Conservation (phyloP, 2,329 filamentous ascomycete species). For the Trichoderma simmonsii region DNA sequence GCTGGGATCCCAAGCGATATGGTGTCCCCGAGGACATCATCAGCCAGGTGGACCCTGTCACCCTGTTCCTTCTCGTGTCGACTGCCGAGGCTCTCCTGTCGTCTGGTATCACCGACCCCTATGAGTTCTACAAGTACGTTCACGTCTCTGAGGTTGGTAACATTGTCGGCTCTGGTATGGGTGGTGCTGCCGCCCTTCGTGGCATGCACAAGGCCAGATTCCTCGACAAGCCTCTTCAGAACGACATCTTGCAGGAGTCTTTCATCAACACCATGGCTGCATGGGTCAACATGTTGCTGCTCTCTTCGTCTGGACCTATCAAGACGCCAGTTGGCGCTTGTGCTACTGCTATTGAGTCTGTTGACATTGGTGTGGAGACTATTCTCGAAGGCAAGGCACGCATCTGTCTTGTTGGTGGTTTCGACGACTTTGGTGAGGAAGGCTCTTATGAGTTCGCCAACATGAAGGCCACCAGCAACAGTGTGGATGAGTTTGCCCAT, state of each 20-base stretch:
- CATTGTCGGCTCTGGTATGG: slow-evolving; percentile 97
- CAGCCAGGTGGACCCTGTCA: slow-evolving; percentile 93
- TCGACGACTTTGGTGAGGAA: slow-evolving; percentile 99
- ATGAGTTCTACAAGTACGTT: slow-evolving; percentile 99
- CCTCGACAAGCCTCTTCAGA: slow-evolving; percentile 95
- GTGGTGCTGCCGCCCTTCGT: slow-evolving; percentile 84
- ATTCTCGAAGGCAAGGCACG: slow-evolving; percentile 98
- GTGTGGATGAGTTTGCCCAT: slow-evolving; percentile 91
- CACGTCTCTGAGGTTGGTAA: slow-evolving; percentile 98
- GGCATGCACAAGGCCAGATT: slow-evolving; percentile 99
- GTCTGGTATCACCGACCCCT: slow-evolving; percentile 95
- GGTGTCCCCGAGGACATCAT: slow-evolving; percentile 98
- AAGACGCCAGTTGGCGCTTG: slow-evolving; percentile 98
- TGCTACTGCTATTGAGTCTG: slow-evolving; percentile 92
- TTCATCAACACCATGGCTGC: slow-evolving; percentile 99
- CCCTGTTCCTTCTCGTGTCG: slow-evolving; percentile 89
- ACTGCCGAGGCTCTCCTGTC: slow-evolving; percentile 88
- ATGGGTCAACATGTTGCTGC: slow-evolving; percentile 98
- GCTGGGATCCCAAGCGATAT: slow-evolving; percentile 95
- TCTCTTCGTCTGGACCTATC: slow-evolving; percentile 96
- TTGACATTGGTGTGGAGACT: slow-evolving; percentile 97
- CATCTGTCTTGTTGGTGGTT: slow-evolving; percentile 95
- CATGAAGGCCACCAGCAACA: slow-evolving; percentile 99
- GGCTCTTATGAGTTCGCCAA: slow-evolving; percentile 99
- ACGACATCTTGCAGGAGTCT: slow-evolving; percentile 97